phyloP scores from a whole-genome alignment of 768 basidiomycete genomes.

The Rhodotorula taiwanensis region DNA sequence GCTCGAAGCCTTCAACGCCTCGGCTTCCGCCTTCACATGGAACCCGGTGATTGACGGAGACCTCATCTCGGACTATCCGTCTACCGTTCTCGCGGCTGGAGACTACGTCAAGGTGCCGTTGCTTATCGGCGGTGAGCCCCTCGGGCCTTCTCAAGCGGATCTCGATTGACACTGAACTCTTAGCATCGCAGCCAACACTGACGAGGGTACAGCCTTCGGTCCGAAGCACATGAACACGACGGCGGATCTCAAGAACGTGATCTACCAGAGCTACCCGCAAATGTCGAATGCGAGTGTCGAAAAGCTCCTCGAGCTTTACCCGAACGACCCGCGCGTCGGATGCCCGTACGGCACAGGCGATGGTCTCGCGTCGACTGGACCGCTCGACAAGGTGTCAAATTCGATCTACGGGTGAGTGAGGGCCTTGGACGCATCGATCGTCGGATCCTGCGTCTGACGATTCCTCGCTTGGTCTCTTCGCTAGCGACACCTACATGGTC shows the following conservation, averaged over 20 bases:
- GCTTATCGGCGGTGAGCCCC: conserved; percentile 21
- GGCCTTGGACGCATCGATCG: too few species aligned
- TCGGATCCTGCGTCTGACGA: background rate
- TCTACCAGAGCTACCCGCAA: background rate
- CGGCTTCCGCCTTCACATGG: conserved; percentile 18
- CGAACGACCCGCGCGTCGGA: conserved; percentile 25
- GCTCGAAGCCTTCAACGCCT: conserved; percentile 29
- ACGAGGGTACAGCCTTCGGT: conserved; percentile 29
- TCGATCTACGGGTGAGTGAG: background rate
- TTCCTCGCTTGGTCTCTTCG: background rate
- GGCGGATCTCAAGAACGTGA: conserved; percentile 6
- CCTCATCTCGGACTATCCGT: conserved; percentile 3
- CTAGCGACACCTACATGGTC: background rate
- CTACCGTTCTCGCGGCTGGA: conserved; percentile 4
- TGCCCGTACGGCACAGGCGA: conserved; percentile 38
- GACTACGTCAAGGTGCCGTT: conserved; percentile 30
- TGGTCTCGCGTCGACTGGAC: conserved; percentile 26
- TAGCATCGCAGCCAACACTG: conserved; percentile 29
- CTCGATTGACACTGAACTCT: too few species aligned
- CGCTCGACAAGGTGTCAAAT: conserved; percentile 35
- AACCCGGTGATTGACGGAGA: conserved; percentile 28
- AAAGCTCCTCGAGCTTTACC: conserved; percentile 22
- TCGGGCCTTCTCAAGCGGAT: too few species aligned
- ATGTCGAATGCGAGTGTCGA: conserved; percentile 16
- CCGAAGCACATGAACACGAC: conserved; percentile 12